These are phyloP conservation scores for Verbascum thapsus DNA, from an alignment of 257 asterid species.

Conservation along the genomic window DNA sequence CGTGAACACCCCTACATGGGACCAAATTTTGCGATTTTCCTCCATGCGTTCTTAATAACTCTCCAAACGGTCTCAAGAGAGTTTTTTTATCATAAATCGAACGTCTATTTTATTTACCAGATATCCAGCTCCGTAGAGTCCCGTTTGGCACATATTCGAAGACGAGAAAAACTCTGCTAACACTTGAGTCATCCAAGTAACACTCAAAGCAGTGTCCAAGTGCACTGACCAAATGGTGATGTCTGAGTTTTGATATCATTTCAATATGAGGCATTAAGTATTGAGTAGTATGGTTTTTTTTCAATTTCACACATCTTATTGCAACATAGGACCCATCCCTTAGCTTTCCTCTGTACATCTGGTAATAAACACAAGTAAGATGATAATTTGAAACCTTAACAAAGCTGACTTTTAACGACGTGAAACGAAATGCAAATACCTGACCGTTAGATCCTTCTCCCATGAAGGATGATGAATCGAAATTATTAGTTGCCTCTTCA, in stretches of 20 bases:
- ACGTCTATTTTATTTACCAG: constrained; percentile 48
- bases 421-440: constrained; percentile 40
- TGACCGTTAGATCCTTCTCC: constrained; percentile 74
- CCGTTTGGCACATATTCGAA: constrained; percentile 84
- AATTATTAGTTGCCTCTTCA: constrained; percentile 74
- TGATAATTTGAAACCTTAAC: background rate
- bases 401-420: background rate
- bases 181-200: constrained; percentile 76
- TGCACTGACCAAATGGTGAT: constrained; percentile 76
- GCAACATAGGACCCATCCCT: constrained; percentile 69
- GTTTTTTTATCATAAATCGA: too few species aligned
- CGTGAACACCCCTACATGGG: too few species aligned
- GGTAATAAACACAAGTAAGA: constrained; percentile 6
- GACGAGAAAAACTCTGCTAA: constrained; percentile 75
- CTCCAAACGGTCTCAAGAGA: too few species aligned
- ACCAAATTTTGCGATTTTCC: too few species aligned
- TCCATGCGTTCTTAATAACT: too few species aligned
- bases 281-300: constrained; percentile 55
- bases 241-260: constrained; percentile 75
- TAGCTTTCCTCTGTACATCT: constrained; percentile 80
- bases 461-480: constrained; percentile 57
- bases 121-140: constrained; percentile 81
- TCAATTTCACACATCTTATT: constrained; percentile 68
- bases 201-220: constrained; percentile 96
- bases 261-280: constrained; percentile 77